phyloP scores from a whole-genome alignment of 805 yeast genomes.

The Candida ortonii region DNA sequence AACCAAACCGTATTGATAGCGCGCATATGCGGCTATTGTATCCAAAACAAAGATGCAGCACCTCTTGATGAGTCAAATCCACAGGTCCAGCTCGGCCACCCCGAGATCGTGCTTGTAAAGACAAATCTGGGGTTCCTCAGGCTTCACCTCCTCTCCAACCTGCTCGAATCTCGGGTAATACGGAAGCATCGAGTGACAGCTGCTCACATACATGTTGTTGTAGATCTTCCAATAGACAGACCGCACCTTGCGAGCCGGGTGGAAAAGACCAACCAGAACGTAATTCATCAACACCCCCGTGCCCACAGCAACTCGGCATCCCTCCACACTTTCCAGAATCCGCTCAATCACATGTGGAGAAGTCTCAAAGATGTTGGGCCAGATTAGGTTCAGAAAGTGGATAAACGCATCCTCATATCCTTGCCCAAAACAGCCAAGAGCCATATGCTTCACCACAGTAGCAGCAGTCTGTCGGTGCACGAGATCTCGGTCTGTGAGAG shows the following conservation, averaged over 20 bases:
- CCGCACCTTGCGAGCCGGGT: slow-evolving; percentile 88
- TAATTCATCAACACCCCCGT: slow-evolving; percentile 72
- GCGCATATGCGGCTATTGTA: slow-evolving; percentile 5
- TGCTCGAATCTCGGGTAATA: slow-evolving; percentile 63
- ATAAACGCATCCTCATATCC: slow-evolving; percentile 81
- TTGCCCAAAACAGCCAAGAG: slow-evolving; percentile 70
- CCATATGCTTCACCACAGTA: slow-evolving; percentile 76
- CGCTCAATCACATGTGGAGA: slow-evolving; percentile 92
- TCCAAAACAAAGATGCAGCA: neutral
- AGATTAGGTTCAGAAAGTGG: slow-evolving; percentile 73
- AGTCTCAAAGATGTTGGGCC: slow-evolving; percentile 91
- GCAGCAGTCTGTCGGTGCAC: slow-evolving; percentile 97
- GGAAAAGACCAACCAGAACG: slow-evolving; percentile 84
- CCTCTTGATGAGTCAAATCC: slow-evolving; percentile 19
- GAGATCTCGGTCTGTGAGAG: slow-evolving; percentile 82
- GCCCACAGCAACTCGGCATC: slow-evolving; percentile 70
- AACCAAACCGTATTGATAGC: neutral
- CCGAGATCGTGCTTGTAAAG: slow-evolving; percentile 24
- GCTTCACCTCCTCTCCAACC: slow-evolving; percentile 23
- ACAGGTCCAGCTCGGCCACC: slow-evolving; percentile 31
- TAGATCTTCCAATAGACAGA: slow-evolving; percentile 81
- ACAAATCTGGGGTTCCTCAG: slow-evolving; percentile 12
- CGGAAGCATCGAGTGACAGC: slow-evolving; percentile 75
- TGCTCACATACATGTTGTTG: slow-evolving; percentile 72
- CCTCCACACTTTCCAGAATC: slow-evolving; percentile 75